These are phyloP conservation scores for Nitzschia palea DNA, from an alignment of 108 stramenopile species.

Conservation along the genomic window DNA sequence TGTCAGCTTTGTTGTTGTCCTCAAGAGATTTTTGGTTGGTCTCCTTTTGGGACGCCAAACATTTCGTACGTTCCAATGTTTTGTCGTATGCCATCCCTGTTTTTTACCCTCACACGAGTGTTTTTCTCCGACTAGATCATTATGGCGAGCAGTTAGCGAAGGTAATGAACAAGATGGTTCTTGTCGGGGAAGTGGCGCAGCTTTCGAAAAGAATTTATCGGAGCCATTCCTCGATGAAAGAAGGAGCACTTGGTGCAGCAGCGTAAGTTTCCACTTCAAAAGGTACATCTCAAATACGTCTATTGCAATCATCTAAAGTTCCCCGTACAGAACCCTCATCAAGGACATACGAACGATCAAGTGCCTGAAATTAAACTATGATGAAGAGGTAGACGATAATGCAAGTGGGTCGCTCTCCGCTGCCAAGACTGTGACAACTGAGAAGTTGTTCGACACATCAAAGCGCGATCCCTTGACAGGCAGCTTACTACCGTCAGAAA, in stretches of 20 bases:
- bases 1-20: slow-evolving; percentile 44
- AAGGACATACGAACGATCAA: slow-evolving; percentile 1
- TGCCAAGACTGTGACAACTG: background rate
- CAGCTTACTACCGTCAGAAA: slow-evolving; percentile 10
- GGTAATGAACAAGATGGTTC: slow-evolving; percentile 62
- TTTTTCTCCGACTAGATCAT: slow-evolving; percentile 17
- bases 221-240: background rate
- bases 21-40: slow-evolving; percentile 62
- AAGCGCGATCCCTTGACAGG: slow-evolving; percentile 13
- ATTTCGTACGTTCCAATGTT: slow-evolving; percentile 17
- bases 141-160: slow-evolving; percentile 56
- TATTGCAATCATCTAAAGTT: too few species aligned
- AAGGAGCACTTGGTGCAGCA: background rate
- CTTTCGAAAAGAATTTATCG: slow-evolving; percentile 7
- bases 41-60: slow-evolving; percentile 59
- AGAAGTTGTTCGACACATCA: slow-evolving; percentile 3
- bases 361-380: background rate
- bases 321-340: background rate
- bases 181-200: slow-evolving; percentile 57
- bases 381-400: background rate
- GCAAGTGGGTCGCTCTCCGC: background rate
- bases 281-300: background rate
- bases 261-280: background rate
- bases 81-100: background rate
- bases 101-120: too few species aligned